phyloP scores from a whole-genome alignment of 805 yeast species.

The Ogataea saltuana region DNA sequence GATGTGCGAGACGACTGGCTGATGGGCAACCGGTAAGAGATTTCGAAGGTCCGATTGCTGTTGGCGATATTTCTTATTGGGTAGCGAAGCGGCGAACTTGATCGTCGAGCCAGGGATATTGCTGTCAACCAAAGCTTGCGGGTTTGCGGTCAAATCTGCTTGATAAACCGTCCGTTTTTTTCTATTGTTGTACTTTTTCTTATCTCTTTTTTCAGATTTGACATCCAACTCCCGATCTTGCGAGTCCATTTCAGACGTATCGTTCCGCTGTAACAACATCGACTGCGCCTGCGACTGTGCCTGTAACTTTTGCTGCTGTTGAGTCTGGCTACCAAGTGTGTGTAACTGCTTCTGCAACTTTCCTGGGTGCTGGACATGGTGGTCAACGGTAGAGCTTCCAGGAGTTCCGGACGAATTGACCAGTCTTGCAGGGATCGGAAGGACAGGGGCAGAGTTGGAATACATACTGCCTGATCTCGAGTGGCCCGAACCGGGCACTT shows the following conservation, averaged over 20 bases:
- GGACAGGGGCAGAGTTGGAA: conserved; percentile 20
- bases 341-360: conserved; percentile 1
- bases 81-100: background rate
- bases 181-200: conserved; percentile 5
- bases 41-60: conserved; percentile 4
- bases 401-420: conserved; percentile 14
- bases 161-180: conserved; percentile 5
- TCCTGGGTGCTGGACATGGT: conserved; percentile 10
- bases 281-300: background rate
- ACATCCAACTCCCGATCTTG: background rate
- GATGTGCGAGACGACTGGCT: conserved; percentile 11
- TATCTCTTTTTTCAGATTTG: conserved; percentile 2
- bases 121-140: background rate
- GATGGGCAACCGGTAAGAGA: conserved; percentile 2
- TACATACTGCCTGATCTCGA: conserved; percentile 26
- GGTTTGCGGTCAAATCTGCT: conserved; percentile 1
- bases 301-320: too few species aligned
- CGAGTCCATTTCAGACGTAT: background rate
- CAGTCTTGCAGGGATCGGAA: conserved; percentile 26
- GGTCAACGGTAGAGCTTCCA: conserved; percentile 8
- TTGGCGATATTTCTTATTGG: conserved; percentile 2
- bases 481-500: conserved; percentile 16
- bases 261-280: background rate
- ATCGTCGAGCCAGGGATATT: background rate
- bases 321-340: background rate